These are phyloP conservation scores for Tricholoma saponaceum DNA, from an alignment of 768 basidiomycete species.

Conservation along the genomic window DNA sequence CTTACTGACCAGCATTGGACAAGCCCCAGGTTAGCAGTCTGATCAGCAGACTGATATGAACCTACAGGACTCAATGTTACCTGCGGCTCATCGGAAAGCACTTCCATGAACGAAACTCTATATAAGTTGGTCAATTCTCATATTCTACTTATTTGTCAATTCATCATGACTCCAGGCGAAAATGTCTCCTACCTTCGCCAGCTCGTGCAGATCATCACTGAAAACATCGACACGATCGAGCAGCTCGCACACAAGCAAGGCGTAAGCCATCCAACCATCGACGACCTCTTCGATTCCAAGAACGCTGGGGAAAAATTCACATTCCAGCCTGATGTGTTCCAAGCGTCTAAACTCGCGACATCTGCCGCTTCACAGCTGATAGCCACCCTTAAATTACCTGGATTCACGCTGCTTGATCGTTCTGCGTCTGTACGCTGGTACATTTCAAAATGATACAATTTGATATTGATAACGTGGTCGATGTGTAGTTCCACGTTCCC, in stretches of 20 bases:
- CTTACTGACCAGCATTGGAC: too few relatives aligned
- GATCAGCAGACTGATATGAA: neutral
- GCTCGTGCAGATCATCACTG: neutral
- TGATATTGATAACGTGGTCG: neutral
- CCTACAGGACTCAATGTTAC: too few relatives aligned
- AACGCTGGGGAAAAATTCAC: neutral
- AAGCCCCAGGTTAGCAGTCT: neutral
- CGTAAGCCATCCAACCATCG: neutral
- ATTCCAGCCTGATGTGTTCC: neutral
- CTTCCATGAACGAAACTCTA: too few relatives aligned
- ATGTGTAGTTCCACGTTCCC: neutral
- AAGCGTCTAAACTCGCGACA: neutral
- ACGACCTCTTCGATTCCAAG: neutral
- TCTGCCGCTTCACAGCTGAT: neutral
- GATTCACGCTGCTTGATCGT: neutral
- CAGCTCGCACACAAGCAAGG: neutral
- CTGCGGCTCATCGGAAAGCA: too few relatives aligned
- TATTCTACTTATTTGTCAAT: too few relatives aligned
- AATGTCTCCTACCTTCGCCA: neutral
- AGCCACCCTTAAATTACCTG: neutral
- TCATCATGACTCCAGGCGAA: neutral
- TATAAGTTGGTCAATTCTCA: too few relatives aligned
- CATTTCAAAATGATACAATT: neutral
- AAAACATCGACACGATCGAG: neutral
- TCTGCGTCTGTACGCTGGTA: neutral